Base-by-base conservation (phyloP, 768 basidiomycete species). In the Lyophyllum decastes region DNA sequence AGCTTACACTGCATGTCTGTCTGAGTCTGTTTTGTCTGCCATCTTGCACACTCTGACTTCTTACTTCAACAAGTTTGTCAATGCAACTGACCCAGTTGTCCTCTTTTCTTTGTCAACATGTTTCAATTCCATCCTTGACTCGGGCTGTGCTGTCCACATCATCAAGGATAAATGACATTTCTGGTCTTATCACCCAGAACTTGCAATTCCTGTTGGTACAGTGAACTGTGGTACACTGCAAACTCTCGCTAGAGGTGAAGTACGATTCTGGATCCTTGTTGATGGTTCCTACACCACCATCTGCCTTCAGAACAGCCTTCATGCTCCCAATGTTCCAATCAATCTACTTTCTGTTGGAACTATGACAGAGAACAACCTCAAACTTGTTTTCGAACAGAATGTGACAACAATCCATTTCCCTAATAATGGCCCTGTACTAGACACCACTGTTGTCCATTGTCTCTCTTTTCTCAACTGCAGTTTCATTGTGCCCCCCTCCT, bases 271-370 rank as follows among this genome's bases (percentile, higher is more conserved):
- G 0, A 22, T 47, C 1, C 43, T 27, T 16, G 22, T 49, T 50
- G 34, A 51, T 17, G 58, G 58, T 2, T 12, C 49, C 19, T 0
- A 19, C 9, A 46, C 64, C 3, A 27, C 47, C 0, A 2, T 69
- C 2, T 49, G 21, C 4, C 43, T 71, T 0, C 19, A 30, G 17
- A 58, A 65, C 22, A 71, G 71, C 45, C 61, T 72, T 0, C 62
- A 64, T 58, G 61, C 68, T 0, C 70, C 70, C 0, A 58, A 63
- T 46, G 63, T 60, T n/a, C n/a, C n/a, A n/a, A n/a, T n/a, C n/a
- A n/a, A n/a, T n/a, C n/a, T n/a, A n/a, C n/a, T n/a, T n/a, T n/a
- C n/a, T n/a, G n/a, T n/a, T n/a, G n/a, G n/a, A n/a, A n/a, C n/a
- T n/a, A n/a, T n/a, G n/a, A n/a, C n/a, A n/a, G n/a, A n/a, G n/a